Conservation (phyloP, 2,329 filamentous ascomycete genomes). For the Arthrobotrys iridis region DNA sequence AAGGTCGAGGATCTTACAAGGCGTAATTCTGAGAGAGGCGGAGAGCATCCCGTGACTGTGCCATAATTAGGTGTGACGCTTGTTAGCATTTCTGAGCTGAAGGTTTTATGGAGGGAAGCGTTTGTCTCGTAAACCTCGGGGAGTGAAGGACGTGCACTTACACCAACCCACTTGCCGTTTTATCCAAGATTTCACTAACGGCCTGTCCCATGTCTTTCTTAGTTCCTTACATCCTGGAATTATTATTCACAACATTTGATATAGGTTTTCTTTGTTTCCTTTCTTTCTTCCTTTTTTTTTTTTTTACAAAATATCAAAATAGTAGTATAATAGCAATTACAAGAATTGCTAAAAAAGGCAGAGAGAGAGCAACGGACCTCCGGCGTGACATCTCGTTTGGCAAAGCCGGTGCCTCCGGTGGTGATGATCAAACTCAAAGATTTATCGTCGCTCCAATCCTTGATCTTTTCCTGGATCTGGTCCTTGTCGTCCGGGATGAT, state of each 20-base stretch:
- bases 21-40: slow-evolving; percentile 83
- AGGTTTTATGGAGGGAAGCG: too few species aligned
- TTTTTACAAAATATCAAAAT: background rate
- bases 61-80: background rate
- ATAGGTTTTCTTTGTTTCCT: too few species aligned
- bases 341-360: background rate
- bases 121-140: background rate
- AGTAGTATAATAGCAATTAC: background rate
- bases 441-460: slow-evolving; percentile 75
- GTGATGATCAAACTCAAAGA: slow-evolving; percentile 81
- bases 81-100: slow-evolving; percentile 57
- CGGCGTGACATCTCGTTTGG: slow-evolving; percentile 83
- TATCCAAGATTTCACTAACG: slow-evolving; percentile 79
- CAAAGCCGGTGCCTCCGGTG: slow-evolving; percentile 93
- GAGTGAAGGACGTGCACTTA: slow-evolving; percentile 61
- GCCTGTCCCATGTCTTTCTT: slow-evolving; percentile 67
- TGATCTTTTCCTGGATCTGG: slow-evolving; percentile 79
- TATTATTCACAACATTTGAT: too few species aligned
- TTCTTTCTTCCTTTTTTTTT: too few species aligned
- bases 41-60: slow-evolving; percentile 87
- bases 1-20: slow-evolving; percentile 71
- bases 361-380: slow-evolving; percentile 69
- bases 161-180: slow-evolving; percentile 86
- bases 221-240: slow-evolving; percentile 18
- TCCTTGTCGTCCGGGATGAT: slow-evolving; percentile 82